Evolutionary conservation across 495 filamentous ascomycete species (phyloP).

Genomic region (Aspergillus mulundensis): DNA sequence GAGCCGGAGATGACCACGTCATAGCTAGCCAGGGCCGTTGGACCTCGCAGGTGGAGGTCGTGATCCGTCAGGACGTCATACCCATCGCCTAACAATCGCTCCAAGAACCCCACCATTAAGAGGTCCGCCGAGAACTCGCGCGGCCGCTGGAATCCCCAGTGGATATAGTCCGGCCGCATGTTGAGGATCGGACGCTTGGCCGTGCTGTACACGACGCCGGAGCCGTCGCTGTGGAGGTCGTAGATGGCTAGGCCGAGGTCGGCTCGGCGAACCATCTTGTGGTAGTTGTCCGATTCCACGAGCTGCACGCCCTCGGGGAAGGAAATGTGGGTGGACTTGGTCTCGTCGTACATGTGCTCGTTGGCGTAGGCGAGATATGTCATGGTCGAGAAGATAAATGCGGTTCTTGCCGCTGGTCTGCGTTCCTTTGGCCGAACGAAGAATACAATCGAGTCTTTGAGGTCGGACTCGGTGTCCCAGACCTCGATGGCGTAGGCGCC

Average conservation of each 20-base stretch:
- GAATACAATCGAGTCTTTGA: background rate
- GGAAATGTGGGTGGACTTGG: background rate
- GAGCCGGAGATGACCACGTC: background rate
- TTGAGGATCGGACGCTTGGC: background rate
- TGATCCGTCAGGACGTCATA: too few species aligned
- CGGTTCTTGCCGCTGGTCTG: background rate
- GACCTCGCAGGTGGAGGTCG: too few species aligned
- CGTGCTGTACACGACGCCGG: background rate
- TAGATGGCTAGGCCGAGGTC: background rate
- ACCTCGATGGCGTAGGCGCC: background rate
- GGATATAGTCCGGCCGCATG: background rate
- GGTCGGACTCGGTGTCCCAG: too few species aligned
- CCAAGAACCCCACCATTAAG: background rate
- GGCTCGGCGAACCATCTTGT: background rate
- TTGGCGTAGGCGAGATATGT: background rate
- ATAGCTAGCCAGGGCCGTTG: background rate
- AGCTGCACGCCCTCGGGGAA: background rate
- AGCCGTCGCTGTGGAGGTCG: background rate
- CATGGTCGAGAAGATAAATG: background rate
- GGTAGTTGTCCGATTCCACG: background rate
- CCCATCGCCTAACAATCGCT: background rate
- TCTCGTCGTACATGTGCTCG: conserved; percentile 2
- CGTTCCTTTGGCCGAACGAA: conserved; percentile 13
- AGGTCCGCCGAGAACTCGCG: background rate
- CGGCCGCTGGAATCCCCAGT: background rate